These are phyloP conservation scores for Pythium utonaiense DNA, from an alignment of 352 stramenopile species.

Conservation along the genomic window DNA sequence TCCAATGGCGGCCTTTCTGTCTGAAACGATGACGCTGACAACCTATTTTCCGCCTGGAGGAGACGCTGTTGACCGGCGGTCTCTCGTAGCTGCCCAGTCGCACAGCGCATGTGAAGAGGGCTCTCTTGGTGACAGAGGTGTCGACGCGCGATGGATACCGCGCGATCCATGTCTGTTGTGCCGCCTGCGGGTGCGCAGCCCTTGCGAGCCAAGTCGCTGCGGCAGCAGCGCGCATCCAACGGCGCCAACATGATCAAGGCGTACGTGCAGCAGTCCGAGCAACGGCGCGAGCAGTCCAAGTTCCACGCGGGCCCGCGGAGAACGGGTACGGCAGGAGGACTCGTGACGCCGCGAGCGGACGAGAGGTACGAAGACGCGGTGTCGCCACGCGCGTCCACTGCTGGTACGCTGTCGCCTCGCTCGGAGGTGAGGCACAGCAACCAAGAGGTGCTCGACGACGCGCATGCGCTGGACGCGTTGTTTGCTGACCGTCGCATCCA, in stretches of 20 bases:
- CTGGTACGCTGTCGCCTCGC: background rate
- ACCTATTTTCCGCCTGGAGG: background rate
- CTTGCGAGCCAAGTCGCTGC: constrained; percentile 20
- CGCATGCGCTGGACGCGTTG: constrained; percentile 23
- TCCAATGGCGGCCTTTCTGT: background rate
- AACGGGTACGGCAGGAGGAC: background rate
- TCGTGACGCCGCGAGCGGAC: background rate
- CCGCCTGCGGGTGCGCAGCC: constrained; percentile 12
- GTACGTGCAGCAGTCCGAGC: constrained; percentile 26
- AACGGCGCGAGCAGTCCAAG: constrained; percentile 24
- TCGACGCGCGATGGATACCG: constrained; percentile 10
- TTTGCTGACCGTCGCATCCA: constrained; percentile 28
- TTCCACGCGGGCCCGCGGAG: constrained; percentile 12
- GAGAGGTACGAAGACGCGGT: background rate
- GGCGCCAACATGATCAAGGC: constrained; percentile 26
- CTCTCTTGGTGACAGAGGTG: too few relatives aligned
- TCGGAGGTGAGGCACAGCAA: background rate
- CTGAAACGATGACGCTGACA: background rate
- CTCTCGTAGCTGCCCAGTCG: too few relatives aligned
- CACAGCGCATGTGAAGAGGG: too few relatives aligned
- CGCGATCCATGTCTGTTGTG: constrained; percentile 12
- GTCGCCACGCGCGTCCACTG: background rate
- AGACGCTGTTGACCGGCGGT: background rate
- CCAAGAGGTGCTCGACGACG: constrained; percentile 3
- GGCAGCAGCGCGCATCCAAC: constrained; percentile 24